Conservation (phyloP, 73 alveolate genomes). For the Tetrahymena borealis region DNA sequence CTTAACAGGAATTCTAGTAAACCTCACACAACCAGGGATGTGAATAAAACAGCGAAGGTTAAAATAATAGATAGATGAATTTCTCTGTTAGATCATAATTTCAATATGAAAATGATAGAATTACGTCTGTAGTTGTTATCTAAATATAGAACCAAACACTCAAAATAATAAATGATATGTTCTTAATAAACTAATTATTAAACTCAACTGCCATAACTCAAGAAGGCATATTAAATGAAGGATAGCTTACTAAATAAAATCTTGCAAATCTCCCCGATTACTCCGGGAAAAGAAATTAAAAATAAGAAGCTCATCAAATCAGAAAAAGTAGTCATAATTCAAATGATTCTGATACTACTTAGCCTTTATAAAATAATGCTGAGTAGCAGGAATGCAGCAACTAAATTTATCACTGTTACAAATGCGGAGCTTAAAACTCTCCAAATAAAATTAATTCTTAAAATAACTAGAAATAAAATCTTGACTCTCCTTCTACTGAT, state of each 20-base stretch:
- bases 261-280: background rate
- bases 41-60: no score
- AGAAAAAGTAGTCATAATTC: background rate
- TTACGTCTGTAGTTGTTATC: background rate
- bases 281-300: background rate
- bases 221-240: background rate
- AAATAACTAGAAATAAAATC: background rate
- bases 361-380: no score
- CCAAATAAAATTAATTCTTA: background rate
- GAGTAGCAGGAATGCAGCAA: no score
- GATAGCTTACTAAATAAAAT: background rate
- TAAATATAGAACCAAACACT: background rate
- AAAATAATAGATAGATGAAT: no score
- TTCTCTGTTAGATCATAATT: background rate
- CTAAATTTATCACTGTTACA: background rate
- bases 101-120: background rate
- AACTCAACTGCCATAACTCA: no score
- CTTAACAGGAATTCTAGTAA: no score
- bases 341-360: background rate
- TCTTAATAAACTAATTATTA: background rate
- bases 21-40: no score
- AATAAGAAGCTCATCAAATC: background rate
- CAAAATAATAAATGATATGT: background rate
- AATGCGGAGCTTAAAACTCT: background rate
- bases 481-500: background rate